phyloP scores from a whole-genome alignment of 1,284 basidiomycete genomes.

The Dichomitus squalens region DNA sequence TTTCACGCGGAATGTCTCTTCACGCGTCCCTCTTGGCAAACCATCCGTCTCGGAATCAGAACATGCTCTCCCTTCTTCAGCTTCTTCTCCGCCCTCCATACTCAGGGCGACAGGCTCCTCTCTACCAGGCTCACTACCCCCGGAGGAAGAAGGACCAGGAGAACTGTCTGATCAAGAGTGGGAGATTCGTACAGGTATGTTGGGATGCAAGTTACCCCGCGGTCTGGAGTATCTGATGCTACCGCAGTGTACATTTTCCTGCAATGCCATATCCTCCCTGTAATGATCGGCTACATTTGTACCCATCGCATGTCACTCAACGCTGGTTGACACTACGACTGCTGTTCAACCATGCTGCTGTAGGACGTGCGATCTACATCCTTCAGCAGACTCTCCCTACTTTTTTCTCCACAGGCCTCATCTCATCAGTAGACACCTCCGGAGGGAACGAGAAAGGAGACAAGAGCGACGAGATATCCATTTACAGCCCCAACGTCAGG shows the following conservation, averaged over 20 bases:
- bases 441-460: conserved; percentile 6
- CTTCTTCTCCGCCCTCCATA: not conserved
- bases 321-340: not conserved
- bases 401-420: conserved; percentile 72
- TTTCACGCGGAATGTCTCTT: not conserved
- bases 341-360: not conserved
- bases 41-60: no score
- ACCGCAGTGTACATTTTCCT: conserved; percentile 5
- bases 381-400: conserved; percentile 68
- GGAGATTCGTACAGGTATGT: conserved; percentile 66
- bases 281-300: not conserved
- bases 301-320: not conserved
- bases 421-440: conserved; percentile 53
- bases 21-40: not conserved
- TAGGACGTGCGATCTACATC: conserved; percentile 72
- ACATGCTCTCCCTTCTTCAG: no score
- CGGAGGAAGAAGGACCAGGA: conserved; percentile 4
- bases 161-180: conserved; percentile 53
- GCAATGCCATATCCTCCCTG: no score
- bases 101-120: not conserved
- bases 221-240: conserved; percentile 16
- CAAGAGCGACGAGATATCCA: conserved; percentile 24
- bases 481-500: conserved; percentile 36
- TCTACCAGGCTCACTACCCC: not conserved
- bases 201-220: not conserved